Conservation (phyloP, 257 asterid genomes). For the Dorcoceras hygrometricum region DNA sequence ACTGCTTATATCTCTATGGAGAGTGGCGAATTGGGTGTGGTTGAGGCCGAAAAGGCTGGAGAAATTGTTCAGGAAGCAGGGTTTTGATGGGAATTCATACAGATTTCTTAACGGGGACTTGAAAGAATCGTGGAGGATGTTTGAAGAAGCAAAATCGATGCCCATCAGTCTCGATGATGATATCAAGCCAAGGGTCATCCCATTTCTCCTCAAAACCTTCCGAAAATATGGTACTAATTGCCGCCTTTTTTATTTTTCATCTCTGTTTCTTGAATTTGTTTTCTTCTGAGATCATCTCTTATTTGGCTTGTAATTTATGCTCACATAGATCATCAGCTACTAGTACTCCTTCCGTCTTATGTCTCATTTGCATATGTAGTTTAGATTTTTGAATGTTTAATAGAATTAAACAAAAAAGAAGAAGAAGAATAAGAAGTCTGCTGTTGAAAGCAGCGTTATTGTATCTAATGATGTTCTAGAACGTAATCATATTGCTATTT, state of each 20-base stretch:
- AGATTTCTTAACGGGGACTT: constrained; percentile 24
- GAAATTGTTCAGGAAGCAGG: constrained; percentile 23
- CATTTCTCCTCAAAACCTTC: background rate
- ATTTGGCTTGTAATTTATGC: too few relatives aligned
- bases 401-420: too few relatives aligned
- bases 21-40: constrained; percentile 12
- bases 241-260: background rate
- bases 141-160: constrained; percentile 4
- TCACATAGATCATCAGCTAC: too few relatives aligned
- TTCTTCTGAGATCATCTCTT: too few relatives aligned
- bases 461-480: too few relatives aligned
- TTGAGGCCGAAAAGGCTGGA: constrained; percentile 28
- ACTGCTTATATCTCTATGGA: constrained; percentile 5
- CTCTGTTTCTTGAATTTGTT: background rate
- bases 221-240: background rate
- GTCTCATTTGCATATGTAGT: too few relatives aligned
- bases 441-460: too few relatives aligned
- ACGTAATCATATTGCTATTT: too few relatives aligned
- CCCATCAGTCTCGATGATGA: constrained; percentile 5
- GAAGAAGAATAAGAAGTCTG: too few relatives aligned
- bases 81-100: constrained; percentile 25
- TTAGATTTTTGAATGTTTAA: too few relatives aligned
- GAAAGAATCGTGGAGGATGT: constrained; percentile 10
- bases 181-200: background rate
- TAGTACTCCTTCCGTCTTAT: too few relatives aligned